Conservation (phyloP, 1,284 basidiomycete genomes). For the Cryptococcus sp. region DNA sequence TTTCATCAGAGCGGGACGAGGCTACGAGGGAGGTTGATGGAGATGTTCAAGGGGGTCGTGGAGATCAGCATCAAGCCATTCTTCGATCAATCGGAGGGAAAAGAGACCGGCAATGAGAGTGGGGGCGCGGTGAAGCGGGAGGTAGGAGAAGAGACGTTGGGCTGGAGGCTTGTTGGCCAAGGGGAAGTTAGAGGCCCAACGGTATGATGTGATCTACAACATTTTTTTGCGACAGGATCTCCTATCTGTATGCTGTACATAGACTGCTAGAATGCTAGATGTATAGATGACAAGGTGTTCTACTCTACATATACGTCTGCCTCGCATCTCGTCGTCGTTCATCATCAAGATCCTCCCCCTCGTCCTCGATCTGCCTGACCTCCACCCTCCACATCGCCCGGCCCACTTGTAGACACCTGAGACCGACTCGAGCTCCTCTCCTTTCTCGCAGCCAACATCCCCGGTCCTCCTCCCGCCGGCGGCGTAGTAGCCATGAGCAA, state of each 20-base stretch:
- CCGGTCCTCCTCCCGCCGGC: conserved; percentile 14
- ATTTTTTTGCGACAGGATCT: no score
- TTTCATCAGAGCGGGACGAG: conserved; percentile 88
- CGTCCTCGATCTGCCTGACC: neutral
- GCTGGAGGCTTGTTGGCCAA: conserved; percentile 41
- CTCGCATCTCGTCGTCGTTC: neutral
- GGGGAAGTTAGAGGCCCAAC: conserved; percentile 32
- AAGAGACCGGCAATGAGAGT: conserved; percentile 15
- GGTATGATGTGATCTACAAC: no score
- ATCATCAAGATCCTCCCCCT: neutral
- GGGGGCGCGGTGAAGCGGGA: conserved; percentile 14
- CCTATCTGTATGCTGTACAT: no score
- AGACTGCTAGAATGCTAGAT: no score
- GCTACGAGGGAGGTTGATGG: conserved; percentile 65
- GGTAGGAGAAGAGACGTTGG: conserved; percentile 35
- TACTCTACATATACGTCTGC: no score
- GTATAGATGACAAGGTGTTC: no score
- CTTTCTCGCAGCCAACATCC: neutral
- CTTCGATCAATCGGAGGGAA: conserved; percentile 30
- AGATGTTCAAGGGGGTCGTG: conserved; percentile 69
- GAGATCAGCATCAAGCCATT: conserved; percentile 64
- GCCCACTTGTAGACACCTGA: neutral
- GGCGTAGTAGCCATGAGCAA: conserved; percentile 39
- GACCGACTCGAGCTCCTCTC: conserved; percentile 2
- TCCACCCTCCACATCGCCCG: conserved; percentile 3